Conservation (phyloP, 129 eudicot genomes). For the Tagetes patula region DNA sequence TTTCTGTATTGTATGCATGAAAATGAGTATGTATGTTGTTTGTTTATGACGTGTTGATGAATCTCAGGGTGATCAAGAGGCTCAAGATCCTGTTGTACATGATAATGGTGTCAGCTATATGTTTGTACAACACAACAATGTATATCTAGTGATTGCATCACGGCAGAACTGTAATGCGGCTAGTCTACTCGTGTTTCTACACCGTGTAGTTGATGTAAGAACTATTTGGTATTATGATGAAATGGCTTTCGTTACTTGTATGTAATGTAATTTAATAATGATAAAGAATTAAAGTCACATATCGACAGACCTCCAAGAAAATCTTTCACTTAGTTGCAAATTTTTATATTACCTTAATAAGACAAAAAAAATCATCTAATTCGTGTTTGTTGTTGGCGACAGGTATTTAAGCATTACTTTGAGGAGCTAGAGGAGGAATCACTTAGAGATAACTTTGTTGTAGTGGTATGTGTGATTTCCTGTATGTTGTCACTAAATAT, state of each 20-base stretch:
- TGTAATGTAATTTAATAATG: neutral
- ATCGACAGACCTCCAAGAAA: neutral
- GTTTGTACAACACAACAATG: conserved; percentile 95
- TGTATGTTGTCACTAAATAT: neutral
- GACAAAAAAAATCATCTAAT: neutral
- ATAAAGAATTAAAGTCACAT: neutral
- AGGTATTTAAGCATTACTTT: conserved; percentile 95
- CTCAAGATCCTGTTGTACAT: conserved; percentile 84
- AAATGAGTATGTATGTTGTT: neutral
- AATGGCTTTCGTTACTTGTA: conserved; percentile 7
- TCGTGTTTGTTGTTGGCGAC: conserved; percentile 23
- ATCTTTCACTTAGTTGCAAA: neutral
- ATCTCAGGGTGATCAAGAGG: conserved; percentile 66
- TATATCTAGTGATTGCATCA: conserved; percentile 78
- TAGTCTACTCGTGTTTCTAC: conserved; percentile 78
- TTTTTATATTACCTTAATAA: neutral
- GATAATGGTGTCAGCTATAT: conserved; percentile 87
- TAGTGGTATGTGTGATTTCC: conserved; percentile 59
- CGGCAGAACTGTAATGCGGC: conserved; percentile 99
- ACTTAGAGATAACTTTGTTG: conserved; percentile 92
- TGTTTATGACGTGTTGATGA: conserved; percentile 17
- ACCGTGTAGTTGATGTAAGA: conserved; percentile 95
- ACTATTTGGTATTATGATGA: conserved; percentile 23
- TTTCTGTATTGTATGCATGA: neutral
- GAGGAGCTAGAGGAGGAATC: conserved; percentile 99